Conservation (phyloP, 176 grass and related monocot species). For the Dendrocalamus sinicus region DNA sequence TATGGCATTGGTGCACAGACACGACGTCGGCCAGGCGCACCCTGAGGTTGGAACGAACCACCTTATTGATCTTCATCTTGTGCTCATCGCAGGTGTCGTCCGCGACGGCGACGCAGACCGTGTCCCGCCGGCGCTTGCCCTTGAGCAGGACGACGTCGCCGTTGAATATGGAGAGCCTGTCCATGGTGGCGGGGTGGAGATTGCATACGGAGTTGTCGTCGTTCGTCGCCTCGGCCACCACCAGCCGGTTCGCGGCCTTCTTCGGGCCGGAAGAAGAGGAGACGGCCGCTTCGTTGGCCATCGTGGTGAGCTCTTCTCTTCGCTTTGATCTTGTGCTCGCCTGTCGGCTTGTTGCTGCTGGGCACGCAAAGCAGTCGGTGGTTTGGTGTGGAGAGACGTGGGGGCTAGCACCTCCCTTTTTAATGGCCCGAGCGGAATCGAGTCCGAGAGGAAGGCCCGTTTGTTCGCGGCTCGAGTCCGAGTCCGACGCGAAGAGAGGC, state of each 20-base stretch:
- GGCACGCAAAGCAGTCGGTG: background rate
- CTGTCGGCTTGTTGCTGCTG: no score
- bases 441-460: background rate
- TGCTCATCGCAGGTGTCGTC: slow-evolving; percentile 60
- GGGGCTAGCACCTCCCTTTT: background rate
- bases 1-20: slow-evolving; percentile 62
- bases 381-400: background rate
- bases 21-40: slow-evolving; percentile 66
- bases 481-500: background rate
- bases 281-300: background rate
- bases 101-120: slow-evolving; percentile 49
- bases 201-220: slow-evolving; percentile 57
- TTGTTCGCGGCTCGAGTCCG: no score
- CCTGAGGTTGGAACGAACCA: slow-evolving; percentile 59
- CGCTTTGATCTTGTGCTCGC: no score
- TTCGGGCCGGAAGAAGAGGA: slow-evolving; percentile 1
- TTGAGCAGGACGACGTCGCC: slow-evolving; percentile 65
- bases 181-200: slow-evolving; percentile 61
- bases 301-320: no score
- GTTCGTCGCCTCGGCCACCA: slow-evolving; percentile 54
- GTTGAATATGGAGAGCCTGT: slow-evolving; percentile 54
- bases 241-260: slow-evolving; percentile 57
- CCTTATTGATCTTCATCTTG: slow-evolving; percentile 54
- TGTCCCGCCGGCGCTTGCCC: slow-evolving; percentile 70
- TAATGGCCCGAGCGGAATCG: background rate